phyloP scores from a whole-genome alignment of 305 asterid genomes.

The Fraxinus sp. region DNA sequence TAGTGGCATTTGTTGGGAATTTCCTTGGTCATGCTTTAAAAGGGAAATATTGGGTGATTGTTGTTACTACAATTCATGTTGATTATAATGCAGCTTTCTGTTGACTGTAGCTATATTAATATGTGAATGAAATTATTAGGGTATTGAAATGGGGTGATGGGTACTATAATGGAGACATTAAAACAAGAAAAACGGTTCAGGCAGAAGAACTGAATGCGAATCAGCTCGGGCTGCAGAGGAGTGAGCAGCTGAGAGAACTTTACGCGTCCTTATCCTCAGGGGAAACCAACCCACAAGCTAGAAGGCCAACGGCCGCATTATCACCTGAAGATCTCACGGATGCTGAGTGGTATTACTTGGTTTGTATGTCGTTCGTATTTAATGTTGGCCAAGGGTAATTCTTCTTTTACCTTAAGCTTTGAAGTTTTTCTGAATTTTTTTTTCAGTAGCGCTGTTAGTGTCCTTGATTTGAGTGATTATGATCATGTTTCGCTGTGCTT shows the following conservation, averaged over 20 bases:
- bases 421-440: neutral
- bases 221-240: conserved; percentile 67
- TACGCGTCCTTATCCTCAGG: conserved; percentile 62
- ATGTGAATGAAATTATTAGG: conserved; percentile 32
- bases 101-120: neutral
- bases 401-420: neutral
- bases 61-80: neutral
- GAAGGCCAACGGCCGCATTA: conserved; percentile 73
- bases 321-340: conserved; percentile 92
- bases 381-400: conserved; percentile 71
- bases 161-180: conserved; percentile 85
- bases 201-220: conserved; percentile 50
- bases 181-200: conserved; percentile 83
- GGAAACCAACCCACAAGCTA: conserved; percentile 55
- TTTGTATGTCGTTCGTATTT: conserved; percentile 87
- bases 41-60: conserved; percentile 1
- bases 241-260: conserved; percentile 74
- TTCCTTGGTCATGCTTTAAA: neutral
- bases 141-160: conserved; percentile 79
- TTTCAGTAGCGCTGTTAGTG: neutral
- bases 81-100: neutral
- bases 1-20: conserved; percentile 10
- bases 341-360: conserved; percentile 91
- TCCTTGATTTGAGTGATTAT: neutral
- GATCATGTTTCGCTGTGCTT: neutral